Base-by-base conservation (phyloP, 805 yeast species). In the Metschnikowia kunwiensis region DNA sequence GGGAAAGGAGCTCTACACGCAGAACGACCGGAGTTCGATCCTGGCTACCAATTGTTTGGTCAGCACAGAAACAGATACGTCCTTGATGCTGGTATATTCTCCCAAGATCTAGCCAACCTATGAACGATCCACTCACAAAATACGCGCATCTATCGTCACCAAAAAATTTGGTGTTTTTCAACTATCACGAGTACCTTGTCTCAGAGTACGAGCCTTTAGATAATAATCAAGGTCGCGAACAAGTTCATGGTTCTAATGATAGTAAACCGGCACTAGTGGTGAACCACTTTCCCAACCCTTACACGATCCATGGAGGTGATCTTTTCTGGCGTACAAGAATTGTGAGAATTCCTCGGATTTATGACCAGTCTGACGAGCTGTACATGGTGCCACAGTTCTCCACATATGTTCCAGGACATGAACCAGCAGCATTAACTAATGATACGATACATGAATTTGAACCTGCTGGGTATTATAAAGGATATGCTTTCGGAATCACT, bases 221-320 rank as follows among this genome's bases (percentile, higher is more conserved):
- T 14, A 23, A 22, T 8, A 17, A 13, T 3, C 17, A 15, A 8
- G 17, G 10, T 9, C 19, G n/a, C n/a, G n/a, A n/a, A n/a, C n/a
- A 7, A n/a, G 12, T 4, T 7, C 2, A 11, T 7, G 12, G 10
- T 12, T 41, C 35, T 14, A 24, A 11, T n/a, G n/a, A n/a, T n/a
- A n/a, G n/a, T n/a, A n/a, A n/a, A 5, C 25, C 42, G 22, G 39
- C 38, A 2, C 47, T 79, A 8, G 73, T 76, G 14, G 56, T 79
- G 7, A 80, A 81, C 21, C 89, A 82, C 56, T 83, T 80, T 51
- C 88, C 87, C 5, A 79, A 80, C 46, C 60, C 70, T 4, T 71
- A 78, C 51, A 69, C 50, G 1, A 53, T 63, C 3, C 40, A 33
- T 3, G 50, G 49, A 6, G 60, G 75, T 2, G 35, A 40, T 0